A percentile compares a stretch with the other conserved stretches of the same genome.
Evolutionary conservation across 164 flowering plant species (phyloP).

Genomic region (Buxus sempervirens): DNA sequence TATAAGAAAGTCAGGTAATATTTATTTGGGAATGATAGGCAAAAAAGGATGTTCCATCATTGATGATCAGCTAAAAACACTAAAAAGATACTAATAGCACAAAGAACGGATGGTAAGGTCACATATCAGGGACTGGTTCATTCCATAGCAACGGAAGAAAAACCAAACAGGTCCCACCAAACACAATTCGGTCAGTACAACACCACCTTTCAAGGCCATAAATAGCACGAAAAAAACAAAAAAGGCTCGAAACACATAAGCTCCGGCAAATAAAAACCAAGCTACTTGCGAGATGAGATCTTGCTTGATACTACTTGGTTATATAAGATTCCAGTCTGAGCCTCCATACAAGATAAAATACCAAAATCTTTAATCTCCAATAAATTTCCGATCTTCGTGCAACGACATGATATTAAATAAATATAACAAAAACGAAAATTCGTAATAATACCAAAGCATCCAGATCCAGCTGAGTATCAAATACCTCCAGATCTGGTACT

Average conservation of each 20-base stretch:
- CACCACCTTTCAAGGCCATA: neutral
- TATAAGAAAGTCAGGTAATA: neutral
- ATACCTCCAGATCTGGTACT: no score
- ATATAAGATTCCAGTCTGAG: no score
- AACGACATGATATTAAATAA: no score
- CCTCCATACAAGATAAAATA: no score
- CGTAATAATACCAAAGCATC: no score
- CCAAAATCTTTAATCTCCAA: no score
- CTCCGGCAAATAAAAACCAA: neutral
- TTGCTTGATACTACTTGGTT: no score
- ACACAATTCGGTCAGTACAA: neutral
- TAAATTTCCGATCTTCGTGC: no score
- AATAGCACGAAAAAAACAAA: neutral
- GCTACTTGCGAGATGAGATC: no score
- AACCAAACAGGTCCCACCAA: neutral
- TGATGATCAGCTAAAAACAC: neutral
- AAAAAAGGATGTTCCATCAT: neutral
- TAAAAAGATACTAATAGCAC: neutral
- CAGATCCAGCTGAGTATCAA: no score
- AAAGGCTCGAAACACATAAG: neutral
- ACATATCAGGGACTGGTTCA: neutral
- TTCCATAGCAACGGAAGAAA: neutral
- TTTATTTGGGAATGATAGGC: neutral
- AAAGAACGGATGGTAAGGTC: neutral
- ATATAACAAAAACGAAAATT: no score